Evolutionary conservation across 805 yeast species (phyloP), one percentile per base, ranked within the genome.

Genomic region (Suhomyces xylopsoci): DNA sequence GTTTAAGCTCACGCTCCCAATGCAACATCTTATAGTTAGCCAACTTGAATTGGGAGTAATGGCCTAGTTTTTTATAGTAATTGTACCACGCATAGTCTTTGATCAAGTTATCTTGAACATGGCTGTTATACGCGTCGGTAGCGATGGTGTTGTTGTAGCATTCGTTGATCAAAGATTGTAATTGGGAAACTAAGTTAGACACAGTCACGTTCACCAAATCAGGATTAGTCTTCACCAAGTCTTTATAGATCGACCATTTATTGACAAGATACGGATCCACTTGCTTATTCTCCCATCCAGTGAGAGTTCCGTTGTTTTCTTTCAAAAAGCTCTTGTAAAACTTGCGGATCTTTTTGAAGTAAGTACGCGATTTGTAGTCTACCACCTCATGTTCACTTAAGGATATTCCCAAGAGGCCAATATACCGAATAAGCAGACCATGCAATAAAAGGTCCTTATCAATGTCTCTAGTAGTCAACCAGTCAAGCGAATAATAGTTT

Each of bases 11-110:
- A 32, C 62, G 63, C 49, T 73, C 77, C 32, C 71, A 53, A 25
- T 65, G 74, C n/a, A 78, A 72, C 26, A 84, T 62, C 59, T 80
- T 81, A 50, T 73, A 70, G 57, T 85, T 85, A 5, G 81, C 69
- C 26, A 80, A 64, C 52, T 85, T 80, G 52, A 86, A 73, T 51
- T 79, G 78, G 14, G 86, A 78, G 48, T 83, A 85, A 4, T 84
- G 73, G 48, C 71, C 77, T 36, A 88, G 62, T 66, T 90, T 90
- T 57, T 76, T 79, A 57, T 75, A 78, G 49, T 79, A 70, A 56
- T 79, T 74, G 71, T 85, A 90, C 91, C 96, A 87, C 1, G 97
- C 91, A 60, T 81, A 87, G 59, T 90, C 97, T 43, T 77, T 70
- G 0, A 76, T 67, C 51, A 84, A 80, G 32, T 79, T 75, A 1